These are phyloP conservation scores for Craterostigma plantagineum DNA, from an alignment of 257 asterid species.

Conservation along the genomic window DNA sequence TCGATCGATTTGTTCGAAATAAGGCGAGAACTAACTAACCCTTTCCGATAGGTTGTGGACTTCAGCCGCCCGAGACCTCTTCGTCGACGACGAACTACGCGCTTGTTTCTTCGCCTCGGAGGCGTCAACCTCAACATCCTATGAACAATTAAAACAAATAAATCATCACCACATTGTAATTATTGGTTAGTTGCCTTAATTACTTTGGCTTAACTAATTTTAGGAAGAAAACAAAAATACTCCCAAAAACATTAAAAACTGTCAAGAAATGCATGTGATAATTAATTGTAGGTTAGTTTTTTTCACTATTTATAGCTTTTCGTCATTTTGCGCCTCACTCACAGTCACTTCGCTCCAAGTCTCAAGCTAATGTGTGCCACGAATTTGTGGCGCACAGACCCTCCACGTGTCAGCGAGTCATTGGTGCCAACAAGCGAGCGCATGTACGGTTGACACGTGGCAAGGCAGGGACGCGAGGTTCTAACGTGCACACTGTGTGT, in stretches of 20 bases:
- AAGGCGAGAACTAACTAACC: slow-evolving; percentile 16
- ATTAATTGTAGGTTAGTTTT: too few species aligned
- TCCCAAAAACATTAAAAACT: too few species aligned
- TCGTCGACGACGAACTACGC: slow-evolving; percentile 36
- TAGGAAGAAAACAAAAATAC: too few species aligned
- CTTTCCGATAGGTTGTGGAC: slow-evolving; percentile 68
- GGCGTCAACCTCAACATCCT: slow-evolving; percentile 43
- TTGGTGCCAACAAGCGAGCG: neutral
- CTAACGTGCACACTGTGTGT: too few species aligned
- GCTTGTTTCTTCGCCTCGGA: slow-evolving; percentile 27
- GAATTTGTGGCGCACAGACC: neutral
- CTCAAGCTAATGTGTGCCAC: neutral
- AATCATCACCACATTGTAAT: neutral
- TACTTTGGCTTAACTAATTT: neutral
- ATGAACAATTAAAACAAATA: slow-evolving; percentile 1
- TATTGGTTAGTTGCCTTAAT: neutral
- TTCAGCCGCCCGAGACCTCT: slow-evolving; percentile 72
- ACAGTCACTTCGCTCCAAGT: neutral
- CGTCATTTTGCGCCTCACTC: neutral
- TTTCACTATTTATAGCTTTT: too few species aligned
- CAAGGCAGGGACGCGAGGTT: too few species aligned
- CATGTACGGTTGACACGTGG: too few species aligned
- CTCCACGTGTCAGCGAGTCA: neutral
- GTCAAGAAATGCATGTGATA: too few species aligned
- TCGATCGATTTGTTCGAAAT: neutral